Evolutionary conservation across 495 filamentous ascomycete species (phyloP).

Genomic region (Tetracladium marchalianum): DNA sequence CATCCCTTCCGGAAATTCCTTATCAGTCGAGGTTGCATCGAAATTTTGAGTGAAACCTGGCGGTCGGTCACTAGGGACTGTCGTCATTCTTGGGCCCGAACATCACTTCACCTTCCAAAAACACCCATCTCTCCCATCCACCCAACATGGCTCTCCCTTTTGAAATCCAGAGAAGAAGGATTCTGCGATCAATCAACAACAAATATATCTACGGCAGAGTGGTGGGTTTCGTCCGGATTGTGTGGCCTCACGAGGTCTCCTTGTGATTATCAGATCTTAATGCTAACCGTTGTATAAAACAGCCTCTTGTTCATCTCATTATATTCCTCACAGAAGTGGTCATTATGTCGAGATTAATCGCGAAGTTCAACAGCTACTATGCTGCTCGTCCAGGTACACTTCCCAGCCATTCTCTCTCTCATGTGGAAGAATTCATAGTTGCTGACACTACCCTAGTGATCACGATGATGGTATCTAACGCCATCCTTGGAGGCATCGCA

Average conservation of each 20-base stretch:
- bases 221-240: slow-evolving; percentile 40
- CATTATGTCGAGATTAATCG: slow-evolving; percentile 65
- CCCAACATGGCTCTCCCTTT: slow-evolving; percentile 35
- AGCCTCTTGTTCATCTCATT: slow-evolving; percentile 83
- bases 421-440: not conserved
- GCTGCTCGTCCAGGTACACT: slow-evolving; percentile 65
- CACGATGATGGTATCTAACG: slow-evolving; percentile 97
- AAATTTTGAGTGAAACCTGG: no score
- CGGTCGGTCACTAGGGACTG: no score
- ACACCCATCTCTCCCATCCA: not conserved
- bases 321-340: slow-evolving; percentile 85
- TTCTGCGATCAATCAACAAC: slow-evolving; percentile 59
- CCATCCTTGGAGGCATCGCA: slow-evolving; percentile 84
- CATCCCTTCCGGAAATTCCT: no score
- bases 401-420: slow-evolving; percentile 1
- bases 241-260: not conserved
- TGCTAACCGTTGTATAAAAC: slow-evolving; percentile 14
- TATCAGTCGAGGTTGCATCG: no score
- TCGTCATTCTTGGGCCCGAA: no score
- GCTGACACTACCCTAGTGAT: slow-evolving; percentile 46
- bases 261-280: slow-evolving; percentile 6
- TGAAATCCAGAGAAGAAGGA: slow-evolving; percentile 48
- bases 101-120: no score
- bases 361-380: slow-evolving; percentile 92
- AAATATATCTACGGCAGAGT: slow-evolving; percentile 73